These are phyloP conservation scores for Zymoseptoria pseudotritici DNA, from an alignment of 2,329 filamentous ascomycete genomes.

Conservation along the genomic window DNA sequence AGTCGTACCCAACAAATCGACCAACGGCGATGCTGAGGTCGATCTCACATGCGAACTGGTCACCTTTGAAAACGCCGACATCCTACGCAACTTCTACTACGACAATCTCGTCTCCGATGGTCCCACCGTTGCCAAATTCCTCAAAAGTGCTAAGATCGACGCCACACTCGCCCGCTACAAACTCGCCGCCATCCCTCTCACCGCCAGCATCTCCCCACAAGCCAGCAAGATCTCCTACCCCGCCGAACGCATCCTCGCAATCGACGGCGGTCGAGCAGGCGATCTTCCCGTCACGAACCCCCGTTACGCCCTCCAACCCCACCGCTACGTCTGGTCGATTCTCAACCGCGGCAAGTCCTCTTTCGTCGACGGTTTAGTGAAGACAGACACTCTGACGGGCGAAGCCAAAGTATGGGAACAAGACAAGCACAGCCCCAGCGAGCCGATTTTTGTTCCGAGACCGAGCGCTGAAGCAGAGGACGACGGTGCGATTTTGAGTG, in stretches of 20 bases:
- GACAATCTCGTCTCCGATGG: slow-evolving; percentile 56
- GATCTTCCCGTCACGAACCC: slow-evolving; percentile 35
- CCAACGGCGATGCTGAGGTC: slow-evolving; percentile 25
- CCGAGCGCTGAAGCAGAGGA: slow-evolving; percentile 49
- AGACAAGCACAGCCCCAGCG: slow-evolving; percentile 57
- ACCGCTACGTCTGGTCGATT: slow-evolving; percentile 57
- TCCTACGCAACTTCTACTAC: slow-evolving; percentile 63
- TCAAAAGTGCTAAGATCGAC: background rate
- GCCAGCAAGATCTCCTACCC: background rate
- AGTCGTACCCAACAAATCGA: slow-evolving; percentile 20
- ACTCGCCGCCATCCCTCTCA: slow-evolving; percentile 3
- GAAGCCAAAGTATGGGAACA: slow-evolving; percentile 51
- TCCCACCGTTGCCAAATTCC: slow-evolving; percentile 24
- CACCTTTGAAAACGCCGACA: slow-evolving; percentile 56
- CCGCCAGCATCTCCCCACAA: background rate
- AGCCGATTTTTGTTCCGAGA: slow-evolving; percentile 55
- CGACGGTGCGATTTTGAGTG: slow-evolving; percentile 53
- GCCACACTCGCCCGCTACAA: slow-evolving; percentile 8
- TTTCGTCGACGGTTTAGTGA: slow-evolving; percentile 56
- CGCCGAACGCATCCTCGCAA: background rate
- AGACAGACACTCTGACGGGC: slow-evolving; percentile 54
- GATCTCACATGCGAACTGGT: slow-evolving; percentile 60
- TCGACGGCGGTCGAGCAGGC: background rate
- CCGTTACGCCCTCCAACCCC: slow-evolving; percentile 41
- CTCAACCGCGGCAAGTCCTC: slow-evolving; percentile 52